Conservation (phyloP, 1,284 basidiomycete genomes). For the Ustilago xerochloae region DNA sequence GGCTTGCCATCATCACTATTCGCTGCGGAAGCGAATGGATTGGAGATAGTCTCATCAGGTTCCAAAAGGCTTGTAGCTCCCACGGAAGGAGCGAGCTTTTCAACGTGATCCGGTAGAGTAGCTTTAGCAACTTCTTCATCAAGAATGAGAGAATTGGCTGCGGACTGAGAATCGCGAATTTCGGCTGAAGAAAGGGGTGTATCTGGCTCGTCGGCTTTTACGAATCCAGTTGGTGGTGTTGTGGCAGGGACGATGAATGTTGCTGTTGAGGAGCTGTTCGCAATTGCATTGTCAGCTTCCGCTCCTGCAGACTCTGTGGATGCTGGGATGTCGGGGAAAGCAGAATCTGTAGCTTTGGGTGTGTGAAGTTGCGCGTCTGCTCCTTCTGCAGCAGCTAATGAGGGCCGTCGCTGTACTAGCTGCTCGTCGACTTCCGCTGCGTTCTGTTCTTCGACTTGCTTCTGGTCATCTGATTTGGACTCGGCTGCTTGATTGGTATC, state of each 20-base stretch:
- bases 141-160: conserved; percentile 36
- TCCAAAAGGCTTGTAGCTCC: conserved; percentile 62
- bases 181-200: conserved; percentile 40
- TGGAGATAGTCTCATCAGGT: conserved; percentile 58
- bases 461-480: conserved; percentile 4
- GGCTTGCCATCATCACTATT: conserved; percentile 14
- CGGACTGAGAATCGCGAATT: conserved; percentile 31
- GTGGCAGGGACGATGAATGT: conserved; percentile 20
- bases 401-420: not conserved
- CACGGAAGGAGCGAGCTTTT: conserved; percentile 53
- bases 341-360: conserved; percentile 15
- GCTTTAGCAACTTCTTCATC: conserved; percentile 44
- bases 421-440: conserved; percentile 20
- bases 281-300: not conserved
- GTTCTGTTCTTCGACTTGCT: not conserved
- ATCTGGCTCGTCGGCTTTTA: not conserved
- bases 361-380: conserved; percentile 8
- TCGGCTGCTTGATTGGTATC: too few relatives aligned
- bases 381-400: conserved; percentile 7
- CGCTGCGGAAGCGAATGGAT: conserved; percentile 55
- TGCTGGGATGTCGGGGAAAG: conserved; percentile 5
- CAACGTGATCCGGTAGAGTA: conserved; percentile 20
- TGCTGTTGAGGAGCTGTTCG: conserved; percentile 23
- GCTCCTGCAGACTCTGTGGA: not conserved
- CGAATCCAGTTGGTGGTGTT: not conserved